Conservation (phyloP, 208 protist genomes). For the Phytomonas francai region DNA sequence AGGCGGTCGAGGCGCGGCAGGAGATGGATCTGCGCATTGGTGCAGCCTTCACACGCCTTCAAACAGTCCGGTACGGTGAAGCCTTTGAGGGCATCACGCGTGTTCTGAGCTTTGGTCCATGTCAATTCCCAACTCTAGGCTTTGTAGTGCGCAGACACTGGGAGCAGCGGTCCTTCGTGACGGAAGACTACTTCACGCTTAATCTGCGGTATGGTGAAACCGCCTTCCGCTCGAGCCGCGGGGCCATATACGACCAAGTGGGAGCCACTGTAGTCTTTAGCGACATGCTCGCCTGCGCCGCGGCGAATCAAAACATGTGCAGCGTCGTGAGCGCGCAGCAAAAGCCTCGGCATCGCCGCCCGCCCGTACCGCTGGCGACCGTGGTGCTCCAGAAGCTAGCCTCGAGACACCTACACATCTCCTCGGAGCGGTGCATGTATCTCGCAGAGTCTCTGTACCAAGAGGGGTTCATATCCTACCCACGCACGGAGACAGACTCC, state of each 20-base stretch:
- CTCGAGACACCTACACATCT: slow-evolving; percentile 88
- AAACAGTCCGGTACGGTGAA: slow-evolving; percentile 76
- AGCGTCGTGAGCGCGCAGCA: slow-evolving; percentile 63
- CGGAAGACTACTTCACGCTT: slow-evolving; percentile 68
- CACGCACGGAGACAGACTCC: slow-evolving; percentile 96
- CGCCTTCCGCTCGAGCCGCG: slow-evolving; percentile 54
- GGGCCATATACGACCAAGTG: slow-evolving; percentile 61
- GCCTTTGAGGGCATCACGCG: slow-evolving; percentile 57
- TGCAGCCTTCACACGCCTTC: slow-evolving; percentile 93
- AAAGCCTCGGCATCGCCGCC: slow-evolving; percentile 49
- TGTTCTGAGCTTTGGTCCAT: slow-evolving; percentile 92
- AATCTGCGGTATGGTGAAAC: slow-evolving; percentile 45
- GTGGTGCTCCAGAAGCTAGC: slow-evolving; percentile 97
- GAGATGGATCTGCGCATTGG: slow-evolving; percentile 96
- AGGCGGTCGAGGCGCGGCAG: slow-evolving; percentile 92
- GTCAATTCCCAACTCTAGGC: slow-evolving; percentile 94
- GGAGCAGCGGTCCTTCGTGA: slow-evolving; percentile 77
- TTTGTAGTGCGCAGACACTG: slow-evolving; percentile 90
- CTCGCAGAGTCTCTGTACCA: slow-evolving; percentile 91
- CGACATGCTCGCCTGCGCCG: slow-evolving; percentile 49
- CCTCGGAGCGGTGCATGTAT: slow-evolving; percentile 93
- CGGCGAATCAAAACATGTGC: slow-evolving; percentile 19
- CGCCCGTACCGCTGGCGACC: slow-evolving; percentile 95
- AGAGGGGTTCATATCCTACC: slow-evolving; percentile 93
- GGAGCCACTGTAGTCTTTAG: slow-evolving; percentile 64